Evolutionary conservation across 176 grass and related monocot species (phyloP), one percentile per base, ranked within the genome.

Genomic region (Aegilops speltoides): DNA sequence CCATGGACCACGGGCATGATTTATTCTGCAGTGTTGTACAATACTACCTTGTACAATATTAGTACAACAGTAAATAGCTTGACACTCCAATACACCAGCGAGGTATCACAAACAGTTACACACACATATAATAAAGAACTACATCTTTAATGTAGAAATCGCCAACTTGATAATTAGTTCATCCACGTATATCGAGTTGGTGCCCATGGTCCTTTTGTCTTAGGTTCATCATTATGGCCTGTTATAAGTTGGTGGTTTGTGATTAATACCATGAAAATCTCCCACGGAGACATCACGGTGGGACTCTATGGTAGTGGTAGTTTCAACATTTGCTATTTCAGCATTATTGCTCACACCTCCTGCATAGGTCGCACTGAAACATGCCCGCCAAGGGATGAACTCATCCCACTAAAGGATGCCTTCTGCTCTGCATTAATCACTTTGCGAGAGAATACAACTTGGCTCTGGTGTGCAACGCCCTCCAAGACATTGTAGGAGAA

Each of bases 251-350:
- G 59, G 65, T 83, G 77, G 41, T 16, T 12, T 12, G 7, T 41
- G 68, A 14, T 73, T 78, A 32, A 78, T 54, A 5, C 2, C 78
- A 4, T n/a, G 50, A 26, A 87, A 90, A 73, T 83, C 54, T 33
- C 78, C 84, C 1, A 73, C 41, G 14, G 89, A 78, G 3, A 90
- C 26, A 6, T 73, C 84, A 79, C 78, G 89, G 41, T 90, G 89
- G 12, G 89, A 86, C 67, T 90, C 84, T 65, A 73, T 63, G 19
- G 89, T 73, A 10, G 84, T 83, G 2, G 79, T 9, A 36, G 52
- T 50, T 19, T 64, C 40, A 62, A 73, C 57, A 5, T 82, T 70
- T 82, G 71, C 46, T 23, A 31, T 77, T 17, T 82, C 79, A 12
- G 5, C 24, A 25, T 64, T 86, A 17, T 32, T 70, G 10, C 15